Percentiles rank a stretch among this genome's conserved stretches.
These are phyloP conservation scores for Incumbomyces delicatus DNA, from an alignment of 2,329 filamentous ascomycete genomes.

Conservation along the genomic window DNA sequence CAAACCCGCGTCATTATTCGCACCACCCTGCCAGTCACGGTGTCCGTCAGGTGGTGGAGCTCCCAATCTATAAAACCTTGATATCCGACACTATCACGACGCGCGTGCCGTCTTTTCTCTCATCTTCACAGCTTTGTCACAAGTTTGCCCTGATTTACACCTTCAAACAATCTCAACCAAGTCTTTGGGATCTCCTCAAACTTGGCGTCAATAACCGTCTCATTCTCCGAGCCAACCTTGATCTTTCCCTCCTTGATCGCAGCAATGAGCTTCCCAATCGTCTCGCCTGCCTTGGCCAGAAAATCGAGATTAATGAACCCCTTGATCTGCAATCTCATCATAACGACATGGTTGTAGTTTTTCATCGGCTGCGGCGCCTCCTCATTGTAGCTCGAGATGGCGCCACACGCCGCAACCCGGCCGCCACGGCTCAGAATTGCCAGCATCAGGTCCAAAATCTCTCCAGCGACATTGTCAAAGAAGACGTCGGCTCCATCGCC, in stretches of 20 bases:
- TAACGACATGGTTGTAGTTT: constrained; percentile 45
- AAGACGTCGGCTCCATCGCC: constrained; percentile 50
- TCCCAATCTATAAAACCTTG: no score
- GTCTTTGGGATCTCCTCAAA: constrained; percentile 43
- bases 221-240: constrained; percentile 46
- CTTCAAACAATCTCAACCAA: constrained; percentile 49
- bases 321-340: constrained; percentile 17
- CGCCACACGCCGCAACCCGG: constrained; percentile 47
- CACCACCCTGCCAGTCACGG: no score
- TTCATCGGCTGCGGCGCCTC: constrained; percentile 13
- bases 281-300: constrained; percentile 52
- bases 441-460: constrained; percentile 18
- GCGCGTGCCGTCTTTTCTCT: no score
- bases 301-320: constrained; percentile 39
- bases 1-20: no score
- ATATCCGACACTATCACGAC: no score
- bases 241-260: constrained; percentile 57
- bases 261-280: constrained; percentile 55
- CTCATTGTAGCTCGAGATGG: constrained; percentile 37
- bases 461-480: constrained; percentile 50
- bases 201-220: constrained; percentile 42
- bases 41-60: no score
- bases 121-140: constrained; percentile 12
- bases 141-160: constrained; percentile 58
- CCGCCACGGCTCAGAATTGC: constrained; percentile 11